Evolutionary conservation across 768 basidiomycete genomes (phyloP).

Genomic region (Rhizopogon rudus): DNA sequence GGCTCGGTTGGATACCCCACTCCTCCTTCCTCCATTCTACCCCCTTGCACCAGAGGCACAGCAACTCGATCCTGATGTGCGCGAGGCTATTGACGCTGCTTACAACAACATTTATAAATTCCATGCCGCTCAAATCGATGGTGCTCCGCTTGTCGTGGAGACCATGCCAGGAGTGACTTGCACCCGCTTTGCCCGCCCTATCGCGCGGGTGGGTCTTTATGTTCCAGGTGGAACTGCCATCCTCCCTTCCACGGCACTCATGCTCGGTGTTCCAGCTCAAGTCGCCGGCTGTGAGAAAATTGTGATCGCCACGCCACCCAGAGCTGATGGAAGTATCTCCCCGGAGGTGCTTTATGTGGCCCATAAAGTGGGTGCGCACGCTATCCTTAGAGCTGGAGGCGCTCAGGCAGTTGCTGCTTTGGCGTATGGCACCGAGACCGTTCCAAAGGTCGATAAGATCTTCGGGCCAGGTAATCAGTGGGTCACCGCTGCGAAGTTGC

Average conservation of each 20-base stretch:
- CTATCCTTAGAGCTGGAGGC: constrained; percentile 91
- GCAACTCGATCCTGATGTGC: constrained; percentile 57
- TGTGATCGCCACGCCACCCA: constrained; percentile 94
- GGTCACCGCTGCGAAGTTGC: constrained; percentile 99
- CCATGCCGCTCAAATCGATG: constrained; percentile 83
- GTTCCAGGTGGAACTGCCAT: constrained; percentile 97
- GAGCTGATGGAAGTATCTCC: constrained; percentile 87
- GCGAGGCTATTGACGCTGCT: constrained; percentile 81
- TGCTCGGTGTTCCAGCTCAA: constrained; percentile 97
- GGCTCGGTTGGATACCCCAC: constrained; percentile 60
- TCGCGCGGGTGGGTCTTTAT: constrained; percentile 93
- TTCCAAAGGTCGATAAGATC: constrained; percentile 98
- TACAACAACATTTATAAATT: constrained; percentile 91
- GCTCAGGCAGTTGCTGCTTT: constrained; percentile 95
- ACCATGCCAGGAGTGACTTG: constrained; percentile 99
- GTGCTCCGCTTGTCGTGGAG: constrained; percentile 72
- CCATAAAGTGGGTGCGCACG: constrained; percentile 82
- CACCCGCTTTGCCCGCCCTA: constrained; percentile 91
- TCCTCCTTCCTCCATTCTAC: constrained; percentile 75
- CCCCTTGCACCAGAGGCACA: constrained; percentile 43
- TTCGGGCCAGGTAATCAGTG: constrained; percentile 99
- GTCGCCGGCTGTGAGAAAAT: constrained; percentile 93
- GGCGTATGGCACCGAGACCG: constrained; percentile 93
- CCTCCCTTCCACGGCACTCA: constrained; percentile 93
- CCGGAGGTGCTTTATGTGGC: constrained; percentile 99